Conservation (phyloP, 1,284 basidiomycete genomes). For the Cystobasidium sp. region DNA sequence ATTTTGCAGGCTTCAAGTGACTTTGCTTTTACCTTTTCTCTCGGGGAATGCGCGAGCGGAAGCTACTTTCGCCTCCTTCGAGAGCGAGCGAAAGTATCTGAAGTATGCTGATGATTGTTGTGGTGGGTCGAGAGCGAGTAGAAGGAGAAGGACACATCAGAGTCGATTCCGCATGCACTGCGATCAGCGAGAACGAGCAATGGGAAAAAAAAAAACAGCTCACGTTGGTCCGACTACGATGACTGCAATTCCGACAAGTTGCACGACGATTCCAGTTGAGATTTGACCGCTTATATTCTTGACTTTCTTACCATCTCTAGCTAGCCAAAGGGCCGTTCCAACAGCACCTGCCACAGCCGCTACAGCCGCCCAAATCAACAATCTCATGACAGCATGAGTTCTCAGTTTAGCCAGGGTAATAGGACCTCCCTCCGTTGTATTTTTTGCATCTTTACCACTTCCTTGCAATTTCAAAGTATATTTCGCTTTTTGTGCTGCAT, state of each 20-base stretch:
- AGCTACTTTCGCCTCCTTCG: too few species aligned
- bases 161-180: too few species aligned
- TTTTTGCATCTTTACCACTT: constrained; percentile 13
- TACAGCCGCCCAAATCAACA: constrained; percentile 12
- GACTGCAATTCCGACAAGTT: constrained; percentile 14
- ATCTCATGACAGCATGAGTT: constrained; percentile 20
- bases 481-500: neutral
- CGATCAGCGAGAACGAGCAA: too few species aligned
- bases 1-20: too few species aligned
- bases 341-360: constrained; percentile 4
- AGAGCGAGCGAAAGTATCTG: too few species aligned
- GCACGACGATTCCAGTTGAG: neutral
- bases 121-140: too few species aligned
- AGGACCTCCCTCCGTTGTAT: constrained; percentile 22
- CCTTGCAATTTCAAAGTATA: neutral
- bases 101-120: too few species aligned
- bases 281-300: neutral
- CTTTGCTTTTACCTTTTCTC: too few species aligned
- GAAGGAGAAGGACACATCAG: too few species aligned
- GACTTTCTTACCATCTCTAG: constrained; percentile 1
- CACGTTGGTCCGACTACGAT: constrained; percentile 25
- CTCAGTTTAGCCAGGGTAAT: constrained; percentile 16
- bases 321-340: constrained; percentile 21
- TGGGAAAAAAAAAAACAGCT: neutral
- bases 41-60: too few species aligned